Base-by-base conservation (phyloP, 176 grass and related monocot genomes). In the Stipa capillata region DNA sequence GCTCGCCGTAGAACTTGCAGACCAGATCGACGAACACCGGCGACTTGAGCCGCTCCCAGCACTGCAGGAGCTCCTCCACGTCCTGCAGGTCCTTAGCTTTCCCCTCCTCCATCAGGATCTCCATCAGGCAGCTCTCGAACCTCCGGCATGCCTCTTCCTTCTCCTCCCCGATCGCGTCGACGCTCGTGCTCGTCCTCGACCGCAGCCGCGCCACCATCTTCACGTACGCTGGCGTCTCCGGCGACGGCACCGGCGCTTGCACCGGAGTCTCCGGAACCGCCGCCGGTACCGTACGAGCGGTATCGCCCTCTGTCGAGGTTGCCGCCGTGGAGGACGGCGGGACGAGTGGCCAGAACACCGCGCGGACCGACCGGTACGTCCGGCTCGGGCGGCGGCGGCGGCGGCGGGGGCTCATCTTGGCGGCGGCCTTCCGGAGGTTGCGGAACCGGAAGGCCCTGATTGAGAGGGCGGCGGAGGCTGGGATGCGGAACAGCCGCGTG, bases 1-100 rank as follows among this genome's bases (percentile, higher is more conserved):
- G 82, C 69, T 91, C 85, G 25, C 86, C 80, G 41, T 97, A 93
- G 76, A 91, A 97, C 68, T 80, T 72, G 67, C 88, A 79, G 6
- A 97, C 88, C 13, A 93, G 74, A 23, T 93, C 90, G 11, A 91
- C 69, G 39, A 97, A 97, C 18, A 89, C 77, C 8, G 93, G 90
- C 32, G 90, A 97, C 68, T 80, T 93, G 52, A 91, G 85, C 33
- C 80, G 83, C 28, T 93, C 83, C 93, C 90, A 97, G 31, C 86
- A 93, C 6, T 54, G 57, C 32, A 93, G 81, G 17, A 97, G 74
- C 68, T 97, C 90, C 84, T 97, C 90, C 59, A 93, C 79, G 73
- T 93, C 93, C 83, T 81, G 85, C 79, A 88, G 74, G 45, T 93
- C 90, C 65, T 76, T 82, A 25, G 84, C 83, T 33, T 93, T 93